Evolutionary conservation across 2,329 filamentous ascomycete species (phyloP).

Genomic region (Aaosphaeria arxii): DNA sequence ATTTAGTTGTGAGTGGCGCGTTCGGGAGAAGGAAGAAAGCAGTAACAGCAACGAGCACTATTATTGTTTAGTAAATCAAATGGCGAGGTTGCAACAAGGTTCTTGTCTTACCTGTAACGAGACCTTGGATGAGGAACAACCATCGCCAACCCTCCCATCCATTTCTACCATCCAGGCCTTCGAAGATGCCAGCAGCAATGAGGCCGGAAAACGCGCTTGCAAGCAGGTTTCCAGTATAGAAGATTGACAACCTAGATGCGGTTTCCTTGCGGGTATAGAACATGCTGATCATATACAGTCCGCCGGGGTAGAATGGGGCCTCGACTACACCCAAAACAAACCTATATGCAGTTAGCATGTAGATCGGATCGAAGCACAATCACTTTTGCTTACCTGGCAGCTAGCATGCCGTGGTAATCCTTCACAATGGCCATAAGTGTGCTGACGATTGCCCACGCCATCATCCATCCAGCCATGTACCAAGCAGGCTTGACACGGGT

Average conservation of each 20-base stretch:
- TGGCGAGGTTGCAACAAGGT: neutral
- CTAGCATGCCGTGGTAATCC: conserved; percentile 30
- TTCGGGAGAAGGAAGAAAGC: conserved; percentile 22
- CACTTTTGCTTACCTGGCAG: conserved; percentile 6
- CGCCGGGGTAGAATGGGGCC: conserved; percentile 32
- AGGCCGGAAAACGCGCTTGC: conserved; percentile 42
- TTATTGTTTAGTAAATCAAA: neutral
- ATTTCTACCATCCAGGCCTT: conserved; percentile 35
- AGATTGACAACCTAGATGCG: conserved; percentile 27
- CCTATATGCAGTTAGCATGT: neutral
- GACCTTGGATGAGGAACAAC: conserved; percentile 43
- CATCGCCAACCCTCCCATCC: conserved; percentile 43
- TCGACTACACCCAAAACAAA: conserved; percentile 27
- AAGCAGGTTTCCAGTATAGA: conserved; percentile 40
- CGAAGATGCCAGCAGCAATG: conserved; percentile 35
- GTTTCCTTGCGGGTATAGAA: conserved; percentile 38
- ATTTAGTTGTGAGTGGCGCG: conserved; percentile 35
- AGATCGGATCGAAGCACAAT: neutral
- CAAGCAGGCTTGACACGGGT: conserved; percentile 25
- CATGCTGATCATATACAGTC: conserved; percentile 30
- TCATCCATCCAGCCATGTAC: conserved; percentile 31
- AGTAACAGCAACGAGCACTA: conserved; percentile 3
- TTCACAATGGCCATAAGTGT: conserved; percentile 24
- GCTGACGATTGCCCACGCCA: conserved; percentile 33
- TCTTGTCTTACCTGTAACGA: conserved; percentile 20